A percentile compares a stretch with the other conserved stretches of the same genome.
These are phyloP conservation scores for Aphanomyces invadans DNA, from an alignment of 352 stramenopile species.

Conservation along the genomic window DNA sequence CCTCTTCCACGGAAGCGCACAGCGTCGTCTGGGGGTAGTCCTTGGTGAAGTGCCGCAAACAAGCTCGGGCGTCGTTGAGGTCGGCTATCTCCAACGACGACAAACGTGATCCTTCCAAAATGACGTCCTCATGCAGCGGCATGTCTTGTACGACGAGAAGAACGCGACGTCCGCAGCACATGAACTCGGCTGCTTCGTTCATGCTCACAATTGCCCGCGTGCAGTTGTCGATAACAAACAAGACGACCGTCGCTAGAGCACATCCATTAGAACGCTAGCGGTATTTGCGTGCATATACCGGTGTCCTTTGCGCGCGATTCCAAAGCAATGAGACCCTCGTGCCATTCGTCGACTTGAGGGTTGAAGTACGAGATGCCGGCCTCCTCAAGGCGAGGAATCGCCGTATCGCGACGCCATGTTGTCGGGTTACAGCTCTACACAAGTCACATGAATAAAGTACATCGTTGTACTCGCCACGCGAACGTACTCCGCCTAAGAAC, in stretches of 20 bases:
- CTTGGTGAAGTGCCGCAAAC: constrained; percentile 54
- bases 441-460: too few species aligned
- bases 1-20: constrained; percentile 38
- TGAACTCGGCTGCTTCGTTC: constrained; percentile 83
- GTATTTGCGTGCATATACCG: not conserved
- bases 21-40: constrained; percentile 51
- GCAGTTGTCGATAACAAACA: constrained; percentile 78
- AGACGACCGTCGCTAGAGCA: constrained; percentile 57
- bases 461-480: too few species aligned
- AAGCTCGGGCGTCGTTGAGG: constrained; percentile 72
- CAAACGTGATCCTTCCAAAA: constrained; percentile 44
- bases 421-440: constrained; percentile 85
- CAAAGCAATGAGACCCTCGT: constrained; percentile 72
- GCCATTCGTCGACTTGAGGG: constrained; percentile 86
- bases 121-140: constrained; percentile 28
- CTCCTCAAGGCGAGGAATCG: constrained; percentile 63
- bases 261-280: not conserved
- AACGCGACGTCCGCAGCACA: constrained; percentile 59
- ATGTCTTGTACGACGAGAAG: constrained; percentile 82
- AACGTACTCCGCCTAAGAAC: constrained; percentile 17
- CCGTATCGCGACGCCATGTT: constrained; percentile 72
- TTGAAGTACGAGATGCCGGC: constrained; percentile 77
- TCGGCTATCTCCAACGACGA: constrained; percentile 64
- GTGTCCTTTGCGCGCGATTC: constrained; percentile 76
- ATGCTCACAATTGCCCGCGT: constrained; percentile 81